phyloP scores from a whole-genome alignment of 345 rosid species.

The Citrus cavaleriei region DNA sequence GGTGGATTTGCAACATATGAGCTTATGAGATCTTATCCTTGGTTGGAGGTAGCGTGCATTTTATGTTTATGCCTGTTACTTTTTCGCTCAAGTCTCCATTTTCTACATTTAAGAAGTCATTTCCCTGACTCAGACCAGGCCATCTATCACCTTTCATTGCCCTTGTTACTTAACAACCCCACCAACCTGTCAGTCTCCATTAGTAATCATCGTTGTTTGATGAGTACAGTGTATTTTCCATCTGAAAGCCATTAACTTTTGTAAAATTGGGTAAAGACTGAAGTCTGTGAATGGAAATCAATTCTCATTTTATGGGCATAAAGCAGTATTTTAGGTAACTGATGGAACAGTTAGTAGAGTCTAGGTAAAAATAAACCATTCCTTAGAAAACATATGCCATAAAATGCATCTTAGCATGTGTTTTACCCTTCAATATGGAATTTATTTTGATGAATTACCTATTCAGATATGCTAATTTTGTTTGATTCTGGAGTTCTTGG shows the following conservation, averaged over 20 bases:
- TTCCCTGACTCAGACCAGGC: background rate
- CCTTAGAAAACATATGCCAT: background rate
- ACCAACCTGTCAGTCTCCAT: background rate
- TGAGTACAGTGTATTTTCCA: background rate
- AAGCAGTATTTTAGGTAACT: background rate
- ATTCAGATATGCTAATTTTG: background rate
- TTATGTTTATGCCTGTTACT: slow-evolving; percentile 4
- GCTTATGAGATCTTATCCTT: slow-evolving; percentile 81
- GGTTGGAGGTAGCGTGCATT: slow-evolving; percentile 74
- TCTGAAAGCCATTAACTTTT: background rate
- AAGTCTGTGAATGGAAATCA: background rate
- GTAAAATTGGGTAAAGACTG: background rate
- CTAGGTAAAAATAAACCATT: background rate
- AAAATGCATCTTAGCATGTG: background rate
- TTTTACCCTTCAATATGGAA: background rate
- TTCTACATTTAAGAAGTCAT: no score
- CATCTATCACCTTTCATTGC: background rate
- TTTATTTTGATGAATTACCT: background rate
- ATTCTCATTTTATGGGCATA: background rate
- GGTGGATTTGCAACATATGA: slow-evolving; percentile 92
- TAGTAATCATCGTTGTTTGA: background rate
- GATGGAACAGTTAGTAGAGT: background rate
- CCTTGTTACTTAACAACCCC: background rate
- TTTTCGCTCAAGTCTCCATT: background rate
- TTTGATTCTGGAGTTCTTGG: background rate